These are phyloP conservation scores for Hanseniaspora clermontiae DNA, from an alignment of 805 yeast species.

Conservation along the genomic window DNA sequence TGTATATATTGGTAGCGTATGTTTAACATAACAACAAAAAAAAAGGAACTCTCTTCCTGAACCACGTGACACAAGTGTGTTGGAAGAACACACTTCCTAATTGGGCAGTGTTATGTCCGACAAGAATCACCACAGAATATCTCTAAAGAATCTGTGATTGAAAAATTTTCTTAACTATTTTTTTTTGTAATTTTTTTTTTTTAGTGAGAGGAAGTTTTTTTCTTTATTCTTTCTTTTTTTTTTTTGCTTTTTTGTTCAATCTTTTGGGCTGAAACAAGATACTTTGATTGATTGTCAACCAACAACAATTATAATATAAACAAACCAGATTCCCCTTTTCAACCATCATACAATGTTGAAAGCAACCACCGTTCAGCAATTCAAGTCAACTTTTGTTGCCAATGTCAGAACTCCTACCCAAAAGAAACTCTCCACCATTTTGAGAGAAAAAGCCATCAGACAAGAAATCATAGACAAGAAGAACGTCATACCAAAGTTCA, in stretches of 20 bases:
- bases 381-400: neutral
- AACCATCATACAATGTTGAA: neutral
- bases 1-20: no score
- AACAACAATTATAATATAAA: no score
- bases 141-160: neutral
- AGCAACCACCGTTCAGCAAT: neutral
- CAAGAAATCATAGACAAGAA: neutral
- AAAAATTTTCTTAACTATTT: no score
- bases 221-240: neutral
- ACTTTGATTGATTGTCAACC: no score
- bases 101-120: neutral
- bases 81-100: no score
- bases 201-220: neutral
- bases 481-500: constrained; percentile 1
- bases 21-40: no score
- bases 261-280: neutral
- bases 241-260: neutral
- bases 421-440: neutral
- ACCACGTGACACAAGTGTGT: no score
- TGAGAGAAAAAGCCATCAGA: neutral
- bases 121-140: neutral
- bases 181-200: neutral
- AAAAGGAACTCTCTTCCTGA: neutral
- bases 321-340: no score
- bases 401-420: constrained; percentile 2